phyloP scores from a whole-genome alignment of 805 yeast genomes.

The Saturnispora dispora region DNA sequence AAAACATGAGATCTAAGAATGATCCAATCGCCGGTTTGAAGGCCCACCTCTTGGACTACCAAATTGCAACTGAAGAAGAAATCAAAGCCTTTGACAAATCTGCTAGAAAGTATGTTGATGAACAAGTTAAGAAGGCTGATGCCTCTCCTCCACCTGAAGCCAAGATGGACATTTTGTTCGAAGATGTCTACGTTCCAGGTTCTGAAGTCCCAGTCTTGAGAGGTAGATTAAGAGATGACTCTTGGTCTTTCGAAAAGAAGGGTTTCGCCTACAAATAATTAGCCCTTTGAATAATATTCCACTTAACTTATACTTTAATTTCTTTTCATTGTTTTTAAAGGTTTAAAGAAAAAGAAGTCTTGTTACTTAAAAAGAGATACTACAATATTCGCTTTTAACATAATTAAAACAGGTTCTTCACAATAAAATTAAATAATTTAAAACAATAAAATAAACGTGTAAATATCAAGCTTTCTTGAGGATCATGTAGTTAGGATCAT shows the following conservation, averaged over 20 bases:
- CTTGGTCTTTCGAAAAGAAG: slow-evolving; percentile 50
- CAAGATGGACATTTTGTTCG: slow-evolving; percentile 86
- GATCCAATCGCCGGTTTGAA: slow-evolving; percentile 97
- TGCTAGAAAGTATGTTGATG: slow-evolving; percentile 91
- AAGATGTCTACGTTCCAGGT: slow-evolving; percentile 94
- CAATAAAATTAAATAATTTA: neutral
- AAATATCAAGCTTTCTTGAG: slow-evolving; percentile 12
- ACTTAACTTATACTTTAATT: neutral
- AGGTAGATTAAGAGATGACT: slow-evolving; percentile 94
- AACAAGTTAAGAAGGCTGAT: slow-evolving; percentile 90
- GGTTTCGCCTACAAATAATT: slow-evolving; percentile 31
- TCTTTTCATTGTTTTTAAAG: neutral
- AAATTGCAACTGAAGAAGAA: slow-evolving; percentile 89
- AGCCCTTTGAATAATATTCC: neutral
- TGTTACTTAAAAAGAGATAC: neutral
- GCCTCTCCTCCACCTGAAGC: slow-evolving; percentile 94
- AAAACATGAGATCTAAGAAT: slow-evolving; percentile 97
- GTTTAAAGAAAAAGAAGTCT: neutral
- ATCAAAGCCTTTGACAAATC: slow-evolving; percentile 90
- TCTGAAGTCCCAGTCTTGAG: slow-evolving; percentile 86
- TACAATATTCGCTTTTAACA: neutral
- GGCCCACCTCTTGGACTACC: slow-evolving; percentile 71
- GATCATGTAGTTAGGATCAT: slow-evolving; percentile 41
- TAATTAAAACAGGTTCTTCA: neutral
- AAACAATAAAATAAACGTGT: neutral